Evolutionary conservation across 2,329 filamentous ascomycete genomes (phyloP), one percentile per base, ranked within the genome.

Genomic region (Parafenestella ontariensis): DNA sequence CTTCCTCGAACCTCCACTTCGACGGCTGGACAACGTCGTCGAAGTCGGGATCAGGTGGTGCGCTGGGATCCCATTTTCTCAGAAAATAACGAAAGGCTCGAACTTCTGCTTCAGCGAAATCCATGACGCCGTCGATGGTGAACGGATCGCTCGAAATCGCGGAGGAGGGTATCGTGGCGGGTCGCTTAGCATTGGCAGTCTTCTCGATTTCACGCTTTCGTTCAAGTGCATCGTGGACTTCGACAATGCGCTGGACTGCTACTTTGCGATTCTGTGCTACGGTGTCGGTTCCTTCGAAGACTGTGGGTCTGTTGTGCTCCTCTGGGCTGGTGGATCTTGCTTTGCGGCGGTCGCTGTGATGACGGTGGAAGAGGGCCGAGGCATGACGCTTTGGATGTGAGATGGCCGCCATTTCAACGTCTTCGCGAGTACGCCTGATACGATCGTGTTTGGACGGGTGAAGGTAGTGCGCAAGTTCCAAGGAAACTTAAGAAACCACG

Each of bases 21-120:
- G 45, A 49, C 5, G 55, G 39, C 2, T 45, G 31, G 1, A 68
- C 36, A 13, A 46, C 58, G 9, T 52, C 31, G 17, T 66, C 64
- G 17, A 68, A 62, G 2, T 65, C 59, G 1, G 55, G 41, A 36
- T 69, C 66, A 5, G 59, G 42, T 11, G 45, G 28, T 26, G 49
- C 47, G 6, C 47, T 54, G 5, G 46, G 37, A 29, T 68, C 65
- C 64, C 64, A 68, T n/a, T 50, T 52, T 20, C 63, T 53, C 3
- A 65, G 54, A 1, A 69, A 46, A 46, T 69, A 65, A 23, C 45
- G 52, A 39, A 68, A 69, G 2, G 63, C 49, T 36, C 65, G 64
- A 3, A 68, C 52, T 55, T 69, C 66, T 9, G 24, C 24, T 26
- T 5, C 24, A 26, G 24, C 5, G 24, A 5, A 26, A 5, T 9